Percentiles rank a stretch among this genome's conserved stretches.
phyloP scores from a whole-genome alignment of 1,284 basidiomycete species.

The Trichosporon inkin region DNA sequence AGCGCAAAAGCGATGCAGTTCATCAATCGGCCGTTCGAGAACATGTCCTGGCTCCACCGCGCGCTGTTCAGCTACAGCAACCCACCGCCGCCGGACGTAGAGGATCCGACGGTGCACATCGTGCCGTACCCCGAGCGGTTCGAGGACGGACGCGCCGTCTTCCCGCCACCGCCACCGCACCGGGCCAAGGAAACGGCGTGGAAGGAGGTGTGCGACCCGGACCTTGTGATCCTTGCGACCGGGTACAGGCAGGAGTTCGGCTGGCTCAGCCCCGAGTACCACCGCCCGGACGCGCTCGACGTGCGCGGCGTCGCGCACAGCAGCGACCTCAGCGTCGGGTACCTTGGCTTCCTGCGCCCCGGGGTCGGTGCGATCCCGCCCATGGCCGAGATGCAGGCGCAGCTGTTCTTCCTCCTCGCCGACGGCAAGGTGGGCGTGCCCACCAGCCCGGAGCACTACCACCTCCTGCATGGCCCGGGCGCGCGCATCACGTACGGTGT shows the following conservation, averaged over 20 bases:
- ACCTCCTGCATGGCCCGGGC: conserved; percentile 57
- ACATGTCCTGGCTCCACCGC: conserved; percentile 53
- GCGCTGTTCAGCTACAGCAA: conserved; percentile 58
- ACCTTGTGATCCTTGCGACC: conserved; percentile 52
- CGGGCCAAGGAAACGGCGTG: conserved; percentile 37
- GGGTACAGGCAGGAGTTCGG: conserved; percentile 53
- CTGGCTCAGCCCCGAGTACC: conserved; percentile 57
- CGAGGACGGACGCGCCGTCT: conserved; percentile 55
- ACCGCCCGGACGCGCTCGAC: conserved; percentile 56
- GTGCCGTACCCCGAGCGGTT: conserved; percentile 60
- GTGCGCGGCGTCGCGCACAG: conserved; percentile 56
- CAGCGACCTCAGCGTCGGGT: conserved; percentile 57
- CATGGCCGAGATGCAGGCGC: conserved; percentile 62
- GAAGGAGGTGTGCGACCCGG: conserved; percentile 36
- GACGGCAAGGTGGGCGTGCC: conserved; percentile 53
- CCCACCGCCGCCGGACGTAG: conserved; percentile 54
- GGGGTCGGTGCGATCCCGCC: conserved; percentile 66
- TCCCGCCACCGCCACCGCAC: conserved; percentile 49
- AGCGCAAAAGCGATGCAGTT: conserved; percentile 57
- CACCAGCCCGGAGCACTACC: conserved; percentile 57
- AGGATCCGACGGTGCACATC: conserved; percentile 58
- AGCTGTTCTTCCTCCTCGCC: conserved; percentile 60
- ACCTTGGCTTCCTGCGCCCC: conserved; percentile 63
- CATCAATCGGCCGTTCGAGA: conserved; percentile 59
- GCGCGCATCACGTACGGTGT: conserved; percentile 62